Evolutionary conservation across 176 grass and related monocot species (phyloP).

Genomic region (Cymbopogon citratus): DNA sequence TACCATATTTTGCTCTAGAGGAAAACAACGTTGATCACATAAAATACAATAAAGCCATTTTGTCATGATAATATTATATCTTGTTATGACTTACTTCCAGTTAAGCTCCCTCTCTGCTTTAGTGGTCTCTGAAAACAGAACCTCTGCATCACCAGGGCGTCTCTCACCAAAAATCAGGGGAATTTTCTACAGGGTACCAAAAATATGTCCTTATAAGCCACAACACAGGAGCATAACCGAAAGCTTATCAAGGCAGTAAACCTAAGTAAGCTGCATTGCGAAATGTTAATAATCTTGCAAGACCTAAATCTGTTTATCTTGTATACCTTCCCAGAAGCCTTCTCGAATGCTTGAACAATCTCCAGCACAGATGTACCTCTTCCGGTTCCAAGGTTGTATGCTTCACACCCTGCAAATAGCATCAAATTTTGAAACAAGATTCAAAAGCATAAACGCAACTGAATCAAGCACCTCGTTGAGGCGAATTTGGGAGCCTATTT

Average conservation of each 20-base stretch:
- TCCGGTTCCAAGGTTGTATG: constrained; percentile 91
- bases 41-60: background rate
- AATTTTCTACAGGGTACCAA: constrained; percentile 53
- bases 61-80: background rate
- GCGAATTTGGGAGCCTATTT: background rate
- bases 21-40: background rate
- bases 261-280: background rate
- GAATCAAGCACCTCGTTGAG: background rate
- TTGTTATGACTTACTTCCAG: constrained; percentile 63
- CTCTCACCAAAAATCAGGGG: constrained; percentile 60
- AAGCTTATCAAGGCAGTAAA: background rate
- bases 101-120: constrained; percentile 84
- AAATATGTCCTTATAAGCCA: background rate
- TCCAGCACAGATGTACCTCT: constrained; percentile 93
- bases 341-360: constrained; percentile 93
- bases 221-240: background rate
- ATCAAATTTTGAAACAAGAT: constrained; percentile 20
- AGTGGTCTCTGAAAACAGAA: constrained; percentile 58
- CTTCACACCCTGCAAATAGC: constrained; percentile 66
- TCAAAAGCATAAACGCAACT: background rate
- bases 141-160: constrained; percentile 73
- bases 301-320: background rate
- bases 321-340: constrained; percentile 84
- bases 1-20: constrained; percentile 56
- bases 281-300: background rate